Evolutionary conservation across 257 asterid species (phyloP).

Genomic region (Salvia rosmarinus): DNA sequence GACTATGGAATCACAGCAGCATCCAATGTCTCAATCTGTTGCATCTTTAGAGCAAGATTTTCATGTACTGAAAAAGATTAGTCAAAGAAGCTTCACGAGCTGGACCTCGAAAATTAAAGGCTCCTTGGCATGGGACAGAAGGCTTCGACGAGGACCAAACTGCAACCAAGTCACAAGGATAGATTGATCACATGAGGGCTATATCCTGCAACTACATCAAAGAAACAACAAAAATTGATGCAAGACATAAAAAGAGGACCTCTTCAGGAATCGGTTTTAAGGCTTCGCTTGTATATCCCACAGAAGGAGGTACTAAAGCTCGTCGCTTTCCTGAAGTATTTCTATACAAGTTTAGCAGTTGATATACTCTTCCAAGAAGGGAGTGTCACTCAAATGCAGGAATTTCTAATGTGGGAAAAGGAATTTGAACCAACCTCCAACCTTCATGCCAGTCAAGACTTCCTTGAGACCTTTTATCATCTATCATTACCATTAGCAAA

Average conservation of each 20-base stretch:
- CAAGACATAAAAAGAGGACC: slow-evolving; percentile 41
- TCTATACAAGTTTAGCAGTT: slow-evolving; percentile 26
- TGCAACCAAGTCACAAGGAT: slow-evolving; percentile 41
- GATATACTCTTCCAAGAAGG: no score
- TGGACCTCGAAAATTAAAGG: slow-evolving; percentile 88
- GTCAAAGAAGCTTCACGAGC: slow-evolving; percentile 74
- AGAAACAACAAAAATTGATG: neutral
- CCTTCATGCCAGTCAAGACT: slow-evolving; percentile 85
- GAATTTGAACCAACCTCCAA: slow-evolving; percentile 65
- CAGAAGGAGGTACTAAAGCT: slow-evolving; percentile 83
- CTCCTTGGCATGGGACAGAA: slow-evolving; percentile 85
- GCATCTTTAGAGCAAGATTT: no score
- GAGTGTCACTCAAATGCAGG: neutral
- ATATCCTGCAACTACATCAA: neutral
- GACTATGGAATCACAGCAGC: no score
- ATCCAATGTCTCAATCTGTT: no score
- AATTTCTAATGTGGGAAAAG: neutral
- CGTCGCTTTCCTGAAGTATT: slow-evolving; percentile 76
- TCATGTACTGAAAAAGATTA: no score
- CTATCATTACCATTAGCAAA: slow-evolving; percentile 47
- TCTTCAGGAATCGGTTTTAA: slow-evolving; percentile 83
- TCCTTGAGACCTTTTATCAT: slow-evolving; percentile 83
- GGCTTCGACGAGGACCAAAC: slow-evolving; percentile 98
- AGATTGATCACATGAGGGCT: neutral
- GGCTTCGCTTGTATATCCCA: slow-evolving; percentile 65